Evolutionary conservation across 306 rosid species (phyloP).

Genomic region (Prunus padus): DNA sequence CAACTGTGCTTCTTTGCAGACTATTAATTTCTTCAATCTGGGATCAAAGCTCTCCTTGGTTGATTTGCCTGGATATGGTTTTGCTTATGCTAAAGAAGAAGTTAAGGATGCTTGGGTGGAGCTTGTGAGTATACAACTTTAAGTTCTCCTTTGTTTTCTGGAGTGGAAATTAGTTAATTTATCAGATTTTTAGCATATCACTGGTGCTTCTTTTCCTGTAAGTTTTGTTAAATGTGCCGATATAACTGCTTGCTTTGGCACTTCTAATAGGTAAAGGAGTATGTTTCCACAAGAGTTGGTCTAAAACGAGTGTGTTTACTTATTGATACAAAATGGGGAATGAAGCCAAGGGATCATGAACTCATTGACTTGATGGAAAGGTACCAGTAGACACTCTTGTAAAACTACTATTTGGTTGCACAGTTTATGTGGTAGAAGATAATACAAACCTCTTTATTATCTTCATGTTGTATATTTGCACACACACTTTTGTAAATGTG

Average conservation of each 20-base stretch:
- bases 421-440: background rate
- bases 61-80: conserved; percentile 98
- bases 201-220: background rate
- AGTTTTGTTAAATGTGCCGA: conserved; percentile 3
- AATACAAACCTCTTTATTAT: background rate
- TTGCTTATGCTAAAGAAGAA: conserved; percentile 97
- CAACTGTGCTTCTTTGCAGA: conserved; percentile 49
- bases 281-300: conserved; percentile 77
- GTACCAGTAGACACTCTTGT: conserved; percentile 32
- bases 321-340: conserved; percentile 93
- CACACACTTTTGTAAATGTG: background rate
- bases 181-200: background rate
- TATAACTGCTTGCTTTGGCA: conserved; percentile 11
- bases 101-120: conserved; percentile 97
- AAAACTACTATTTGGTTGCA: conserved; percentile 9
- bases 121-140: conserved; percentile 64
- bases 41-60: conserved; percentile 76
- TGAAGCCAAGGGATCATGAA: conserved; percentile 93
- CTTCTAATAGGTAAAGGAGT: conserved; percentile 79
- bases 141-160: conserved; percentile 9
- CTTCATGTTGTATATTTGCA: background rate
- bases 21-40: conserved; percentile 75
- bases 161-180: background rate
- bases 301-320: conserved; percentile 85
- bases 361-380: conserved; percentile 91